phyloP scores from a whole-genome alignment of 345 rosid genomes.

The Acer negundo region DNA sequence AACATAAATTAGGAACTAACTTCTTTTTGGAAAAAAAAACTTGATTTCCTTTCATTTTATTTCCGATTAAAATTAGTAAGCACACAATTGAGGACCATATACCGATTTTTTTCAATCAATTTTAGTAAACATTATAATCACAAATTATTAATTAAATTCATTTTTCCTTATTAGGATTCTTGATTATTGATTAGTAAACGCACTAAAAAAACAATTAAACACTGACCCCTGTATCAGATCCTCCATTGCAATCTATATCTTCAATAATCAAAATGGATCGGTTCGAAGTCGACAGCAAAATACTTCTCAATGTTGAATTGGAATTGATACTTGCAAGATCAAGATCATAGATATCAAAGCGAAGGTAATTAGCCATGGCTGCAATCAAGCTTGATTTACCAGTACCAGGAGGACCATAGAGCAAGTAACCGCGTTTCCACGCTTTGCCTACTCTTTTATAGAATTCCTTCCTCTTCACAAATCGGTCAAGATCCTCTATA shows the following conservation, averaged over 20 bases:
- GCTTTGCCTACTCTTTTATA: slow-evolving; percentile 65
- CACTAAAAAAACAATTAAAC: too few relatives aligned
- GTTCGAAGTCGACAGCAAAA: slow-evolving; percentile 39
- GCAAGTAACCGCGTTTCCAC: slow-evolving; percentile 75
- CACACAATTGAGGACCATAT: too few relatives aligned
- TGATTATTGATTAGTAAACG: too few relatives aligned
- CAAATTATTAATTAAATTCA: too few relatives aligned
- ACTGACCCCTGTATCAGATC: too few relatives aligned
- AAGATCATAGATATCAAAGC: slow-evolving; percentile 52
- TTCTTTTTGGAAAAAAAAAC: too few relatives aligned
- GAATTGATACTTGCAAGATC: slow-evolving; percentile 41
- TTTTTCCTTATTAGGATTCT: too few relatives aligned
- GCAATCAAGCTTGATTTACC: slow-evolving; percentile 80
- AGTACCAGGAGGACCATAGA: slow-evolving; percentile 78
- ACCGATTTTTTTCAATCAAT: too few relatives aligned
- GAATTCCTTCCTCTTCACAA: slow-evolving; percentile 53
- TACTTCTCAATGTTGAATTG: slow-evolving; percentile 23
- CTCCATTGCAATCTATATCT: slow-evolving; percentile 54
- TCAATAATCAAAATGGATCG: slow-evolving; percentile 65
- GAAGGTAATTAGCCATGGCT: slow-evolving; percentile 63
- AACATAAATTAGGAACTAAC: too few relatives aligned
- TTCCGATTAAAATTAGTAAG: too few relatives aligned
- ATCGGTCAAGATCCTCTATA: slow-evolving; percentile 55
- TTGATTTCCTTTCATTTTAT: too few relatives aligned
- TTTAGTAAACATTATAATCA: too few relatives aligned